Evolutionary conservation across 2,329 filamentous ascomycete genomes (phyloP), one percentile per base, ranked within the genome.

Genomic region (Exophiala viscosa): DNA sequence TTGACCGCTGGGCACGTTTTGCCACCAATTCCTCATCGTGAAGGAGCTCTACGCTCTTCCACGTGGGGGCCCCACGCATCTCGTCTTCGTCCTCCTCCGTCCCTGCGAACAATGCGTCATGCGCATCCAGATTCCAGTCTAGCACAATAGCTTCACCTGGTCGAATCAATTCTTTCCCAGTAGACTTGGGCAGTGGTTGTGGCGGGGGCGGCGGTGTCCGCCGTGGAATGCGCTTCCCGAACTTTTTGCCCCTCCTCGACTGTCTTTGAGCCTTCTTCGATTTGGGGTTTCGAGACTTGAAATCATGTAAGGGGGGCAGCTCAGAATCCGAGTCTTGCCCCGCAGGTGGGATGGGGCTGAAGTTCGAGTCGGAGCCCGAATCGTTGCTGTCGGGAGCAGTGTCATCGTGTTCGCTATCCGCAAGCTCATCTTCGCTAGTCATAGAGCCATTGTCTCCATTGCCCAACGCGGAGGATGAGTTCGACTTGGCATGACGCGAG

Each of bases 101-200:
- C 23, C 66, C 70, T 41, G 64, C 66, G 65, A 96, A 97, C 17
- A 96, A 75, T 13, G 75, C 75, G 14, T 92, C 83, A 66, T 82
- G 87, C 5, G 84, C 84, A 6, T 85, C 77, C 6, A 83, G 74
- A 39, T 76, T 81, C 91, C 92, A 99, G 62, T 97, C 91, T 9
- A 96, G 80, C 5, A 97, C 76, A 43, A 99, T 83, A 18, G 83
- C 88, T 69, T 99, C 93, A 45, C 88, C 86, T 20, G 92, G 80
- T 33, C 87, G 83, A 60, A 97, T 80, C 36, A 95, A 73, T 8
- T 46, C 50, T 17, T 20, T 49, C 0, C 86, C 83, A 3, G 49
- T 28, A 36, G 46, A 38, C 42, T 59, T 52, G n/a, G 51, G 44
- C 39, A 60, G 42, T 36, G 58, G 50, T 42, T 56, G 52, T 28